Base-by-base conservation (phyloP, 352 stramenopile species). In the Phytophthora meadii region DNA sequence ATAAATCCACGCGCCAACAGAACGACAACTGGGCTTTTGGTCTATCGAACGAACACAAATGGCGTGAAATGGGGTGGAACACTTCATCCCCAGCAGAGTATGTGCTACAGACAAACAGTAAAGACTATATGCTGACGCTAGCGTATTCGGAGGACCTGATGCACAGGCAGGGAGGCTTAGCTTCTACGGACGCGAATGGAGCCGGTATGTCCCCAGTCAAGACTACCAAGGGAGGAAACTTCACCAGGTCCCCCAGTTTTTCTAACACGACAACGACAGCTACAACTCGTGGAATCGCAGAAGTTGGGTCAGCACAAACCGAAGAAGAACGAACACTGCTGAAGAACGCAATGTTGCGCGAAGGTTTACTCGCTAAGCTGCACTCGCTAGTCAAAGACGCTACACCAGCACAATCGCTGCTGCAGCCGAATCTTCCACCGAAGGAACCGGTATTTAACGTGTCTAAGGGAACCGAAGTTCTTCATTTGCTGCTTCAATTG, bases 11-110 rank as follows among this genome's bases (percentile, higher is more conserved):
- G 34, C 47, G 55, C 9, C 45, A 52, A 37, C 19, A 37, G 59
- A 45, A 22, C 14, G 52, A 72, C 12, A 53, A 42, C 14, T 64
- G 47, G 52, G 39, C 46, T 3, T 42, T 59, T 19, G 45, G 51
- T 24, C 25, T 52, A 19, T 36, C 58, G 24, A 68, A 68, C 8
- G 77, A 81, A 46, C 52, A 71, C 36, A 84, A 81, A 61, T 77
- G 74, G 41, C 84, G 81, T 8, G 82, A 93, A 57, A 82, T 86
- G 58, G 75, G 84, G 15, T 93, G 84, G 84, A 88, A 77, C 55
- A 89, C 82, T 22, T 90, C 81, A 1, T 93, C 77, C 39, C 82
- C 82, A 25, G 82, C 81, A 15, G 84, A 93, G 42, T 93, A 93
- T 46, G 61, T 83, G 14, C 49, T 51, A 36, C 67, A 63, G 46